Percentiles rank a stretch among this genome's conserved stretches.
Conservation (phyloP, 441 rosid species). For the Gossypium davidsonii region DNA sequence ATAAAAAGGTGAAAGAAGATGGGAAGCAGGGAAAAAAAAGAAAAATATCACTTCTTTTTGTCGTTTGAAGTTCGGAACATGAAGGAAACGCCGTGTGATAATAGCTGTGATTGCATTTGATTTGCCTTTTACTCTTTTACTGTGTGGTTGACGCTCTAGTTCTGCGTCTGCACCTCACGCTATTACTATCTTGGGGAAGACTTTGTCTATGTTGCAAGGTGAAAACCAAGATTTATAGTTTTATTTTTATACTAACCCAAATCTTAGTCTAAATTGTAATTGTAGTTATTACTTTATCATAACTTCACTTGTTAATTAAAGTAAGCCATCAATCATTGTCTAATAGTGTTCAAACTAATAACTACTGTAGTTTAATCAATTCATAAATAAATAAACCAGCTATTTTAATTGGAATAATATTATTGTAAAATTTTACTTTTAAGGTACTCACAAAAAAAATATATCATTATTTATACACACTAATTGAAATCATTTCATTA, state of each 20-base stretch:
- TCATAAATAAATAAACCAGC: not conserved
- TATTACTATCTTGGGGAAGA: not conserved
- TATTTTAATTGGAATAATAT: not conserved
- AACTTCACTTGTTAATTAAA: not conserved
- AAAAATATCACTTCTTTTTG: conserved; percentile 19
- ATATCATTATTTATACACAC: not conserved
- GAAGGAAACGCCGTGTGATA: conserved; percentile 28
- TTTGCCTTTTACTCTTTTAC: conserved; percentile 3
- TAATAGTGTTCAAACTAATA: not conserved
- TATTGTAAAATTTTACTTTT: not conserved
- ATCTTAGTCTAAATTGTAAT: not conserved
- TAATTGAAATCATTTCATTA: not conserved
- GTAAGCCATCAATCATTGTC: not conserved
- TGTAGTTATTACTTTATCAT: not conserved
- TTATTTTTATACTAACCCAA: not conserved
- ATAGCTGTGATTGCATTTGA: conserved; percentile 27
- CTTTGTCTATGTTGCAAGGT: not conserved
- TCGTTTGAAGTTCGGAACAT: conserved; percentile 22
- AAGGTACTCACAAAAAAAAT: too few species aligned
- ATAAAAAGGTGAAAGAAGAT: not conserved
- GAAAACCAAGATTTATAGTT: not conserved
- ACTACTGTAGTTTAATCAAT: not conserved
- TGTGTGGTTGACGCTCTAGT: not conserved
- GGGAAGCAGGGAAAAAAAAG: not conserved
- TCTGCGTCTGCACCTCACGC: conserved; percentile 1